A percentile compares a stretch with the other conserved stretches of the same genome.
phyloP scores from a whole-genome alignment of 2,329 filamentous ascomycete species.

The Aspergillus alliaceus region DNA sequence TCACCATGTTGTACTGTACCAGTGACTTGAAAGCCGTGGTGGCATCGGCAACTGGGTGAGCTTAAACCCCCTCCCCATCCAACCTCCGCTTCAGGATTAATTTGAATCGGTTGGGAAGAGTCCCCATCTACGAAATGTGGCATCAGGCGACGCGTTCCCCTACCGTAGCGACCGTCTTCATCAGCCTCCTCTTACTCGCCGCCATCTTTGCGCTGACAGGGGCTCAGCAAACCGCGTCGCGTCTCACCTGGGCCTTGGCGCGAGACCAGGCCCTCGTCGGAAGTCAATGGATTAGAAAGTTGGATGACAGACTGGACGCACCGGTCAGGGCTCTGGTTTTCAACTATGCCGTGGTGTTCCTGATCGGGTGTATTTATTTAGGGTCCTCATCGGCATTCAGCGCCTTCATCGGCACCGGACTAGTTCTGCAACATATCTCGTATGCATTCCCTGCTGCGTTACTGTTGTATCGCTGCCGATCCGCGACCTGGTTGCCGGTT shows the following conservation, averaged over 20 bases:
- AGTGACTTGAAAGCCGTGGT: constrained; percentile 25
- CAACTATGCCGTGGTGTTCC: constrained; percentile 20
- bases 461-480: constrained; percentile 27
- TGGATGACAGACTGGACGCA: constrained; percentile 20
- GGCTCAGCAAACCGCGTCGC: constrained; percentile 25
- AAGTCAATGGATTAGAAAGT: constrained; percentile 11
- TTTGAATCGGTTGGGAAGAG: not conserved
- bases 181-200: not conserved
- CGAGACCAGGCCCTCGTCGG: constrained; percentile 23
- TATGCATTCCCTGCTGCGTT: constrained; percentile 30
- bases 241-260: constrained; percentile 31
- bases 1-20: constrained; percentile 35
- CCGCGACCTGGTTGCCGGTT: constrained; percentile 15
- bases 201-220: constrained; percentile 22
- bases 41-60: constrained; percentile 20
- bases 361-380: constrained; percentile 30
- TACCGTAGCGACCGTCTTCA: constrained; percentile 6
- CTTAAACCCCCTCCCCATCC: not conserved
- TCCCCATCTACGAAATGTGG: constrained; percentile 15
- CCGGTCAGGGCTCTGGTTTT: constrained; percentile 23
- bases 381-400: constrained; percentile 29
- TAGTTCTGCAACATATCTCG: constrained; percentile 15
- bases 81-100: constrained; percentile 17
- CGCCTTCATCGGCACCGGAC: constrained; percentile 23
- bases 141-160: constrained; percentile 5